phyloP scores from a whole-genome alignment of 306 rosid species.

The Amphicarpaea edgeworthii region DNA sequence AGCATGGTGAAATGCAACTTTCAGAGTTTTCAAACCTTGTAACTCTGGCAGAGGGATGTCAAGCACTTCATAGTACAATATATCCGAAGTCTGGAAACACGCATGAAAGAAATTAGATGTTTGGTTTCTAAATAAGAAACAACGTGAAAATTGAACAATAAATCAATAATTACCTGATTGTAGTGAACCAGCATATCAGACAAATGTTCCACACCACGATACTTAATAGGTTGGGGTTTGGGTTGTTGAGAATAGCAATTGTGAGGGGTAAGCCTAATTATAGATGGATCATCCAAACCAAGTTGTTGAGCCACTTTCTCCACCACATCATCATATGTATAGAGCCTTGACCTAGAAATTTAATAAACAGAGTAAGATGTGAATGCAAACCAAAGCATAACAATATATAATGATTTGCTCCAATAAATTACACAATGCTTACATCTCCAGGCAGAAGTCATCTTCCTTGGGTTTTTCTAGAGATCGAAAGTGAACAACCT shows the following conservation, averaged over 20 bases:
- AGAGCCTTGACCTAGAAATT: conserved; percentile 78
- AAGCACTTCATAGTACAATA: conserved; percentile 83
- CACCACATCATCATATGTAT: conserved; percentile 91
- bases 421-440: conserved; percentile 50
- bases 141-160: conserved; percentile 31
- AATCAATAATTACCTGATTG: conserved; percentile 72
- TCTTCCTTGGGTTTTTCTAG: conserved; percentile 91
- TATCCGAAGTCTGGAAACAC: conserved; percentile 86
- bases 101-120: conserved; percentile 31
- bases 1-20: conserved; percentile 89
- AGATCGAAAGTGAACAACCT: conserved; percentile 94
- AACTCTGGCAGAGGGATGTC: conserved; percentile 96
- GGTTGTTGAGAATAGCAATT: conserved; percentile 96
- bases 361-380: conserved; percentile 24
- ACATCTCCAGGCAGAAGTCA: conserved; percentile 86
- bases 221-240: conserved; percentile 88
- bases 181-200: conserved; percentile 93
- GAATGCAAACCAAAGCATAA: conserved; percentile 39
- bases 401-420: conserved; percentile 31
- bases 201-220: conserved; percentile 82
- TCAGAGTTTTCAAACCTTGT: conserved; percentile 90
- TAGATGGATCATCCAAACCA: conserved; percentile 83
- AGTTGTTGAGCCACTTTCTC: conserved; percentile 84
- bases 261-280: conserved; percentile 87
- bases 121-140: conserved; percentile 29